phyloP scores from a whole-genome alignment of 164 flowering plant genomes.

The Paratinospora sagittata region DNA sequence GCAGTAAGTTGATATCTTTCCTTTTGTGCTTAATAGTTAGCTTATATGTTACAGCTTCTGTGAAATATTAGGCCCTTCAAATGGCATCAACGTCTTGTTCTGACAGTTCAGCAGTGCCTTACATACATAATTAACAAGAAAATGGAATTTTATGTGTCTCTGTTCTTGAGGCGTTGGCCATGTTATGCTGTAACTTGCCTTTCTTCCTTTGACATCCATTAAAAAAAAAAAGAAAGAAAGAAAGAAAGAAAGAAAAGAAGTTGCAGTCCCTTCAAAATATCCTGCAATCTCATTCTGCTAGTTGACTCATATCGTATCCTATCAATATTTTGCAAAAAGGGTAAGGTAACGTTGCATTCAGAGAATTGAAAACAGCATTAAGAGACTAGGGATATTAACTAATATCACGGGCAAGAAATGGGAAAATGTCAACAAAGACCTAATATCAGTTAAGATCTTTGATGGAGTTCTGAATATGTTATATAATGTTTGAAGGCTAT shows the following conservation, averaged over 20 bases:
- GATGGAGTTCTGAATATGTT: neutral
- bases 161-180: no score
- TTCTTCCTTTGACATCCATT: neutral
- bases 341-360: neutral
- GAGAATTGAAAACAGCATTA: neutral
- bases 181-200: neutral
- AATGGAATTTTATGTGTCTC: no score
- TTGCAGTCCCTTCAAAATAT: no score
- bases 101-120: neutral
- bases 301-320: no score
- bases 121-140: no score
- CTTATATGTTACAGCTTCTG: neutral
- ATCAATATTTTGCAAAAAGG: no score
- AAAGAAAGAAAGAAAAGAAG: no score
- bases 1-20: slow-evolving; percentile 52
- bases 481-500: neutral
- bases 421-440: neutral
- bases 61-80: neutral
- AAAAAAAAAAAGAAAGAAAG: no score
- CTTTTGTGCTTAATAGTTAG: neutral
- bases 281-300: neutral
- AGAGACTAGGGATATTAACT: neutral
- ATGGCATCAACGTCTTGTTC: neutral
- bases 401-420: neutral
- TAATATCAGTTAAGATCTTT: neutral